Percentiles rank a stretch among this genome's conserved stretches.
Conservation (phyloP, 31 red algal species). For the Porphyra umbilicalis region DNA sequence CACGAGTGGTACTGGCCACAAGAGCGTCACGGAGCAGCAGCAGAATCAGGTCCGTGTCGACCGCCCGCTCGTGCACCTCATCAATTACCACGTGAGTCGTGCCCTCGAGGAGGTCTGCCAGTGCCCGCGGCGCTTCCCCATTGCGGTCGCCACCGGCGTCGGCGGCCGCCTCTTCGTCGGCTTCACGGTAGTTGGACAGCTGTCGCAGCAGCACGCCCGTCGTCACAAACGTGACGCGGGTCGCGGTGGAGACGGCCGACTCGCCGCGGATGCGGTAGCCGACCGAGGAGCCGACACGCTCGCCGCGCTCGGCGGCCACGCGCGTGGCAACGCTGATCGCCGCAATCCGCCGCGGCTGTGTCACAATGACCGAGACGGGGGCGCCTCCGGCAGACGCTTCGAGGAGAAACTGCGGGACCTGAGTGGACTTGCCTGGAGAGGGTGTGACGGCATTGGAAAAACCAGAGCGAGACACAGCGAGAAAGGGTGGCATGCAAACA, state of each 20-base stretch:
- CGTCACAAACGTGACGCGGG: slow-evolving; percentile 76
- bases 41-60: slow-evolving; percentile 84
- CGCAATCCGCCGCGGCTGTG: slow-evolving; percentile 90
- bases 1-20: not conserved
- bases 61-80: slow-evolving; percentile 94
- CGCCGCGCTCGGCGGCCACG: slow-evolving; percentile 84
- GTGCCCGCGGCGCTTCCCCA: too few species aligned
- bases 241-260: slow-evolving; percentile 23
- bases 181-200: slow-evolving; percentile 62
- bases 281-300: slow-evolving; percentile 55
- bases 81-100: slow-evolving; percentile 84
- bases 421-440: slow-evolving; percentile 98
- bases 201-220: slow-evolving; percentile 79
- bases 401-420: slow-evolving; percentile 85
- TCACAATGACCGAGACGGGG: slow-evolving; percentile 60
- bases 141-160: not conserved
- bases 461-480: too few species aligned
- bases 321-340: slow-evolving; percentile 89
- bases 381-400: slow-evolving; percentile 39
- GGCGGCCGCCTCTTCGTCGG: not conserved
- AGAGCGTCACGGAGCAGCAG: slow-evolving; percentile 48
- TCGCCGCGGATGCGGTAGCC: slow-evolving; percentile 83
- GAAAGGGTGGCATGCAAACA: too few species aligned
- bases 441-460: too few species aligned
- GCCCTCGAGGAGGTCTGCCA: slow-evolving; percentile 24